Base-by-base conservation (phyloP, 371 early-diverging fungal genomes). In the Smittium mucronatum region DNA sequence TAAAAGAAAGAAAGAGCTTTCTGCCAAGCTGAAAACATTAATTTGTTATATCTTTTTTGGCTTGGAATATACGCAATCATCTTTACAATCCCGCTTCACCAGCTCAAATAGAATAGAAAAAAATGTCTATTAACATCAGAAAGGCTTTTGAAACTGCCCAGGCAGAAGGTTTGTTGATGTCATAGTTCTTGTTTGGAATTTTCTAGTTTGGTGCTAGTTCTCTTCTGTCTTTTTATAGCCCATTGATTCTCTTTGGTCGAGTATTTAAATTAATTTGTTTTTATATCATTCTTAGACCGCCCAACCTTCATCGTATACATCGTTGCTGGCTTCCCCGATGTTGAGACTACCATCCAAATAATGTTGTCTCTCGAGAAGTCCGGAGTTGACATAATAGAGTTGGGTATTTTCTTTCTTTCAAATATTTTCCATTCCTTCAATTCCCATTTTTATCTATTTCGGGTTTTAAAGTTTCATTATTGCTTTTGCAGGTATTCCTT, bases 341-440 rank as follows among this genome's bases (percentile, higher is more conserved):
- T 87, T 30, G 80, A 82, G 35, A 82, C 85, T 36, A 90, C 95
- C 1, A 88, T 91, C 36, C 91, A 92, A 66, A 81, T 89, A 33
- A 74, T 98, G 71, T 84, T 98, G 26, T 85, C 87, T 16, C 82
- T 95, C 11, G 89, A 98, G 76, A 85, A 82, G 74, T 94, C 95
- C 69, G 98, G 98, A 57, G 92, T 89, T 5, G 97, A 97, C 76
- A 86, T 94, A n/a, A 91, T 98, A 74, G 98, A 98, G 81, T 84
- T 98, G 28, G 98, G 97, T 86, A 65, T 25, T 2, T 28, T 65
- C 29, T 21, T 47, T 11, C 47, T 11, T 21, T 47, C 21, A 11
- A 11, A 47, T 47, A 11, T 47, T 28, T n/a, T 28, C 5, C 59
- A 5, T 59, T 59, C 5, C 8, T 59, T 2, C 26, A 5, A 16